Evolutionary conservation across 352 stramenopile species (phyloP), one percentile per base, ranked within the genome.

Genomic region (Pythium angustatum): DNA sequence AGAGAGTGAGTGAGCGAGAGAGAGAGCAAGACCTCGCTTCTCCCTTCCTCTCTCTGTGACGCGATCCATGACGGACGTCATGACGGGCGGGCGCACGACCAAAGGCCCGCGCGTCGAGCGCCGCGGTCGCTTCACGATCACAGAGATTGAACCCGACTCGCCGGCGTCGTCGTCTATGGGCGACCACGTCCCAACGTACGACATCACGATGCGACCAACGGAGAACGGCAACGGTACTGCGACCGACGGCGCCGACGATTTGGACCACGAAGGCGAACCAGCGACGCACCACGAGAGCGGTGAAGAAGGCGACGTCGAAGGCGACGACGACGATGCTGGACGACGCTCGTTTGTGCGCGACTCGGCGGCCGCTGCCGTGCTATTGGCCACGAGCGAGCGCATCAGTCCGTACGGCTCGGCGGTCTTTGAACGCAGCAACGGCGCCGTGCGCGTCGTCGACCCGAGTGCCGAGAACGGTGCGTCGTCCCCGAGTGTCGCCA

Each of bases 71-170:
- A 38, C 38, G 33, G 53, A 51, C 36, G 36, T 43, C 17, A 33
- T 21, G 12, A 41, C 48, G 27, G 45, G n/a, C n/a, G 40, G 11
- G 14, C 26, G 12, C 11, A 44, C 43, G 43, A 64, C 48, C 27
- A 71, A 66, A 44, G 57, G 66, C 53, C 75, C 64, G 71, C 82
- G 82, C 34, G 83, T 93, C 11, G 79, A 94, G 72, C 75, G 80
- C 67, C 82, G 84, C 56, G 83, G 85, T 10, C 81, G 85, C 71
- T 94, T 94, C 68, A 94, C 85, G 5, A 94, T 94, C 71, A 91
- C 79, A 7, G 82, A 91, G 63, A 84, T 93, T 57, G 68, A 85
- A 48, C 80, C 81, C 2, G 78, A 73, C 26, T 91, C 81, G 22
- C 61, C 74, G n/a, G 64, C 60, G 7, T 24, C 55, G 7, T 33